Percentiles rank a stretch among this genome's conserved stretches.
Conservation (phyloP, 108 stramenopile species). For the Nitzschia putrida region DNA sequence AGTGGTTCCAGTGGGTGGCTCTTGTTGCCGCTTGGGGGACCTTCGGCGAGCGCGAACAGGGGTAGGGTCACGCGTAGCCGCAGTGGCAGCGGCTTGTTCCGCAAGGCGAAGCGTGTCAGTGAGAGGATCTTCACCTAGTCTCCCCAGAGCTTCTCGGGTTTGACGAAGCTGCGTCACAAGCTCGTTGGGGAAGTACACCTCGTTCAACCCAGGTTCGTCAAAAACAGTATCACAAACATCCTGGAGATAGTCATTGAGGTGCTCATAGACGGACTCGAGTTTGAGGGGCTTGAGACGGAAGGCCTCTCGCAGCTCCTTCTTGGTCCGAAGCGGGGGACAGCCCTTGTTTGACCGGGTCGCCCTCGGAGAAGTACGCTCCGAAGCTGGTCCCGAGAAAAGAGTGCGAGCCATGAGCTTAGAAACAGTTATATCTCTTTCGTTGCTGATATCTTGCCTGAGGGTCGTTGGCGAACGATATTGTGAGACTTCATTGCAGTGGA, state of each 20-base stretch:
- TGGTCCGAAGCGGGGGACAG: no score
- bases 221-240: conserved; percentile 8
- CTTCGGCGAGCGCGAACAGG: background rate
- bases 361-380: no score
- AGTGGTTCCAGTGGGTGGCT: background rate
- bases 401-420: no score
- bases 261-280: background rate
- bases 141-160: conserved; percentile 10
- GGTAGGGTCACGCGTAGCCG: background rate
- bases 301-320: conserved; percentile 1
- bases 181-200: conserved; percentile 8
- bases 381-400: no score
- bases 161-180: conserved; percentile 11
- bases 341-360: no score
- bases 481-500: no score
- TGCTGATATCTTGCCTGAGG: no score
- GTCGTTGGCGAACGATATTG: no score
- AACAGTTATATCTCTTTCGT: no score
- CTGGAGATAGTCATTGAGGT: background rate
- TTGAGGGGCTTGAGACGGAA: conserved; percentile 7
- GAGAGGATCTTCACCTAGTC: conserved; percentile 7
- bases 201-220: conserved; percentile 5
- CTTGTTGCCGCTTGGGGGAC: background rate
- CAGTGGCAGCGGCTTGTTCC: background rate
- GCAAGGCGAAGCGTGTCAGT: background rate